Base-by-base conservation (phyloP, 345 rosid genomes). In the Eucalyptus brandiana region DNA sequence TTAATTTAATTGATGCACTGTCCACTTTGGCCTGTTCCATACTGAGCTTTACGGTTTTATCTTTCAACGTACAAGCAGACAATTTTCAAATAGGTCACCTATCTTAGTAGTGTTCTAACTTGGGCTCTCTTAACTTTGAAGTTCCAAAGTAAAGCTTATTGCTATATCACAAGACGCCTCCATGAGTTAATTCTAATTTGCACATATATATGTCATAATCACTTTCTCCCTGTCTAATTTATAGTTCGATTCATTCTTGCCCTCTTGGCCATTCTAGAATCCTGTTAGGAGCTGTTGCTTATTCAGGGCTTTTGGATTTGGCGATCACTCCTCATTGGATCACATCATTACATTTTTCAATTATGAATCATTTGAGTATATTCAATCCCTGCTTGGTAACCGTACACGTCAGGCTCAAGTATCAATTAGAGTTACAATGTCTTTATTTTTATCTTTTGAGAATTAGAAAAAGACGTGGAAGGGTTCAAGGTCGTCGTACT, bases 301-400 rank as follows among this genome's bases (percentile, higher is more conserved):
- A 19, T 53, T 17, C 0, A 0, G 4, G 56, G 4, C 10, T 19
- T 53, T 2, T 53, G 2, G 30, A 0, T 13, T 10, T 0, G 30
- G 3, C 0, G 0, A 56, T 24, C 3, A 0, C 13, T 56, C 30
- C 62, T 56, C 1, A 2, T 10, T 0, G 13, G 0, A 56, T 56
- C 30, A 11, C 13, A 24, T 23, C 30, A 24, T 56, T 56, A 56
- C 62, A 4, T 56, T 56, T 56, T 56, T 56, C 28, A 24, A 24
- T 56, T 56, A 10, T 23, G 3, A 24, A 56, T 56, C 28, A 23
- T 54, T 21, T 54, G 60, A 54, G 28, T 54, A 9, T 54, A 23
- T 54, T 62, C 34, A 30, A 62, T 14, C 37, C 8, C 11, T 26
- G 12, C 15, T 65, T 65, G 19, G 40, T n/a, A n/a, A 65, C 37